Percentiles rank a stretch among this genome's conserved stretches.
phyloP scores from a whole-genome alignment of 495 filamentous ascomycete species.

The Hapsidospora chrysogenum region DNA sequence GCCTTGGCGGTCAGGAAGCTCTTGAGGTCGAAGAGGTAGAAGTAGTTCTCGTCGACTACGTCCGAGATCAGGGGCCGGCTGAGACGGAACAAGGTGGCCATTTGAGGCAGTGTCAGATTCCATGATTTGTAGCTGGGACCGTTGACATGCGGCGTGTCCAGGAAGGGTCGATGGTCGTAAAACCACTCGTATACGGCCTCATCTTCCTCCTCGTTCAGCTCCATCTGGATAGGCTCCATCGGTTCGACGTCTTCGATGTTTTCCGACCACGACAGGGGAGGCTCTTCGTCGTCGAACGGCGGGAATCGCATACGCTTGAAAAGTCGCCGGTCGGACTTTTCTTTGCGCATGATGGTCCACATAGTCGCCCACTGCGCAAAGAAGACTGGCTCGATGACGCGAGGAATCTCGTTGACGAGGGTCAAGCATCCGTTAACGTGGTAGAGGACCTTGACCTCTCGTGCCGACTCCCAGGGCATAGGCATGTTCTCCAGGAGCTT shows the following conservation, averaged over 20 bases:
- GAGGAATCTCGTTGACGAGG: slow-evolving; percentile 88
- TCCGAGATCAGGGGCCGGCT: slow-evolving; percentile 87
- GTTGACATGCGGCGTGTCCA: slow-evolving; percentile 88
- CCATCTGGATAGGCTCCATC: slow-evolving; percentile 96
- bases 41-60: slow-evolving; percentile 90
- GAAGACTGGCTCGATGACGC: slow-evolving; percentile 96
- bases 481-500: slow-evolving; percentile 99
- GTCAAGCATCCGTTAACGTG: slow-evolving; percentile 97
- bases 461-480: slow-evolving; percentile 96
- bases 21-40: slow-evolving; percentile 92
- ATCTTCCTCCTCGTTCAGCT: slow-evolving; percentile 94
- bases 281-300: slow-evolving; percentile 97
- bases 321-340: slow-evolving; percentile 89
- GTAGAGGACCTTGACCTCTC: slow-evolving; percentile 95
- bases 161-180: slow-evolving; percentile 84
- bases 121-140: slow-evolving; percentile 93
- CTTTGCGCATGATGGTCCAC: slow-evolving; percentile 97
- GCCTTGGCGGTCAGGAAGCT: slow-evolving; percentile 96
- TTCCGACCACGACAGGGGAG: slow-evolving; percentile 92
- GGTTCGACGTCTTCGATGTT: slow-evolving; percentile 99
- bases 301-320: slow-evolving; percentile 99
- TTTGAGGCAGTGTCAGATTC: slow-evolving; percentile 89
- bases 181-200: slow-evolving; percentile 87
- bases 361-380: slow-evolving; percentile 99
- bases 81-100: slow-evolving; percentile 86